These are phyloP conservation scores for Allium sativum DNA, from an alignment of 106 monocot species.

Conservation along the genomic window DNA sequence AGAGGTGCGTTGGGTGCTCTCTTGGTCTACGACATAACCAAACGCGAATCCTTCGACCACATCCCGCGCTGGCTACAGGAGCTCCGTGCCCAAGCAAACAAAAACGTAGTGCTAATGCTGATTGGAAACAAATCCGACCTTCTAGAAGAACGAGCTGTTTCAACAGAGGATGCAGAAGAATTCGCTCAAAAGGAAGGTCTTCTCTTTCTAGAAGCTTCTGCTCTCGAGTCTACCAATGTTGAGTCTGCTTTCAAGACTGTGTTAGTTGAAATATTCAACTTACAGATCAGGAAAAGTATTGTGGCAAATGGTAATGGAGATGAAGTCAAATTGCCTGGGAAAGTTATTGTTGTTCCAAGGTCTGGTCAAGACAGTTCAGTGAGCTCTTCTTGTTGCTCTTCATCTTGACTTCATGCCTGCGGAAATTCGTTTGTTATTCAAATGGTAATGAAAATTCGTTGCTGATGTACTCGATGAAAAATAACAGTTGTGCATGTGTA, in stretches of 20 bases:
- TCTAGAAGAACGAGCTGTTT: conserved; percentile 26
- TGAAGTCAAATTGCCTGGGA: conserved; percentile 31
- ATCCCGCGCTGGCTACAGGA: conserved; percentile 84
- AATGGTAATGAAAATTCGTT: too few relatives aligned
- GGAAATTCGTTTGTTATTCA: too few relatives aligned
- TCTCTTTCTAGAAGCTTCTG: conserved; percentile 86
- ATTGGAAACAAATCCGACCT: conserved; percentile 69
- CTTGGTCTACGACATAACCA: conserved; percentile 89
- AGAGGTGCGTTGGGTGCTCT: conserved; percentile 80
- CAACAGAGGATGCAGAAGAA: conserved; percentile 69
- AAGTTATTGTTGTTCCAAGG: conserved; percentile 67
- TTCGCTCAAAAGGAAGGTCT: conserved; percentile 82
- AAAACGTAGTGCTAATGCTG: conserved; percentile 86
- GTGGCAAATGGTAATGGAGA: conserved; percentile 12
- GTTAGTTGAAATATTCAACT: conserved; percentile 68
- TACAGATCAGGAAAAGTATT: conserved; percentile 63
- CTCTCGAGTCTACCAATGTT: conserved; percentile 61
- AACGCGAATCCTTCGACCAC: conserved; percentile 87
- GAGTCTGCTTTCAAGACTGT: conserved; percentile 72
- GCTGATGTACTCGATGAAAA: too few relatives aligned
- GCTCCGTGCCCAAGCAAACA: conserved; percentile 79
- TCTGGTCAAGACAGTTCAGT: conserved; percentile 72
- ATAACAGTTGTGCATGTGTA: too few relatives aligned
- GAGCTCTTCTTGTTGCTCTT: conserved; percentile 43
- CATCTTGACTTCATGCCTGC: too few relatives aligned